Percentiles rank a stretch among this genome's conserved stretches.
These are phyloP conservation scores for Diaporthe eres DNA, from an alignment of 2,329 filamentous ascomycete species.

Conservation along the genomic window DNA sequence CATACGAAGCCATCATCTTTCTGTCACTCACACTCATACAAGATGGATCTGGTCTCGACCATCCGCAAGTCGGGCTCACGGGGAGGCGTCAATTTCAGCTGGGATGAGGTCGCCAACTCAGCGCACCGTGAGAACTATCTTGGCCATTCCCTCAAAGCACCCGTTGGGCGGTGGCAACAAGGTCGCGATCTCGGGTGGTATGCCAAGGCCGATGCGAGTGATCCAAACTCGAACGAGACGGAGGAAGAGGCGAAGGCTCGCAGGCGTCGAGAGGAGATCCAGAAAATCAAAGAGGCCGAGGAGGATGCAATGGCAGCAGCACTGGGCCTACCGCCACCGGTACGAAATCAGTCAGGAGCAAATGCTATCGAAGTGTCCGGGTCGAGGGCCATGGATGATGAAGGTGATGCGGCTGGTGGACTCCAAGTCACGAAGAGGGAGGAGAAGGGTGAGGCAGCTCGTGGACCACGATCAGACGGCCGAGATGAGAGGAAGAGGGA, in stretches of 20 bases:
- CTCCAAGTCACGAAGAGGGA: slow-evolving; percentile 44
- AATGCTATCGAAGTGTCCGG: slow-evolving; percentile 78
- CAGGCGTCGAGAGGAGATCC: slow-evolving; percentile 82
- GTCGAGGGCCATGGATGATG: slow-evolving; percentile 53
- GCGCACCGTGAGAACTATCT: slow-evolving; percentile 90
- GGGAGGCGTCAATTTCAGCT: slow-evolving; percentile 95
- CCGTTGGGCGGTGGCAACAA: slow-evolving; percentile 93
- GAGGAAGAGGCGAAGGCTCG: slow-evolving; percentile 70
- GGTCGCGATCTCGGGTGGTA: slow-evolving; percentile 78
- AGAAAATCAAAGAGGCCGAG: slow-evolving; percentile 89
- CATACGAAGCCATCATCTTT: neutral
- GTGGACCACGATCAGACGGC: slow-evolving; percentile 42
- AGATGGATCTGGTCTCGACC: slow-evolving; percentile 93
- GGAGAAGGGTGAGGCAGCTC: slow-evolving; percentile 40
- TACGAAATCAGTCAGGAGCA: slow-evolving; percentile 69
- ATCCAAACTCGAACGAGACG: slow-evolving; percentile 67
- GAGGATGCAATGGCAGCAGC: slow-evolving; percentile 90
- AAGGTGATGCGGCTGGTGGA: slow-evolving; percentile 49
- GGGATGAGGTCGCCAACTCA: slow-evolving; percentile 92
- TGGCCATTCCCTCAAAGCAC: slow-evolving; percentile 91
- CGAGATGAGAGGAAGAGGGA: slow-evolving; percentile 43
- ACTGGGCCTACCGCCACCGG: slow-evolving; percentile 81
- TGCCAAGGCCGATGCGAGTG: slow-evolving; percentile 66
- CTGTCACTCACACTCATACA: neutral
- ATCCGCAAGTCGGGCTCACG: slow-evolving; percentile 93